Percentiles rank a stretch among this genome's conserved stretches.
Evolutionary conservation across 2,329 filamentous ascomycete genomes (phyloP).

Genomic region (Cladosporium sp.): DNA sequence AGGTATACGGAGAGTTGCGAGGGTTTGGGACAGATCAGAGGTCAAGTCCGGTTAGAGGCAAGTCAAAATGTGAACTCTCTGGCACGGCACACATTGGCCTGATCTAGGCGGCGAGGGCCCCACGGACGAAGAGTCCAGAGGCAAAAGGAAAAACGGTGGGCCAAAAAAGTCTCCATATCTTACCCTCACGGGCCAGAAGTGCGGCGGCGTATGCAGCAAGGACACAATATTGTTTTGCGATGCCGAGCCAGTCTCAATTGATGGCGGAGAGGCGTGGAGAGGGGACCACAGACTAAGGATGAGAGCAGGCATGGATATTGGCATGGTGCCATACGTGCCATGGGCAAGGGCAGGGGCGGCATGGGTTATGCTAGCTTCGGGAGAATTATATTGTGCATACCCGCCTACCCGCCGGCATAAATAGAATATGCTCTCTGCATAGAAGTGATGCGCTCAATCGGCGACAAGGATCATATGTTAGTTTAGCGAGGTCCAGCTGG

Average conservation of each 20-base stretch:
- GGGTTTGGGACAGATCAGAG: not conserved
- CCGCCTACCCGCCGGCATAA: not conserved
- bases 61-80: not conserved
- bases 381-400: constrained; percentile 6
- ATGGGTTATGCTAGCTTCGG: not conserved
- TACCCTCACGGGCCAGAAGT: no score
- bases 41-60: not conserved
- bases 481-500: not conserved
- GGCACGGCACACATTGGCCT: not conserved
- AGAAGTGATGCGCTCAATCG: constrained; percentile 10
- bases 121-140: no score
- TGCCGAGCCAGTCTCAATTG: not conserved
- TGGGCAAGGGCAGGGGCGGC: not conserved
- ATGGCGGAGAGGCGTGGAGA: no score
- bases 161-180: no score
- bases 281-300: no score
- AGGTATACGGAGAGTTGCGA: not conserved
- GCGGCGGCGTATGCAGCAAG: not conserved
- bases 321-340: no score
- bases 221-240: not conserved
- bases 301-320: not conserved
- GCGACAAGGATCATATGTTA: constrained; percentile 2
- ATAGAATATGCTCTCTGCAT: constrained; percentile 2
- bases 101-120: constrained; percentile 3
- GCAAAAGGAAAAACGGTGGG: no score